These are phyloP conservation scores for Nevesoporus exiguus DNA, from an alignment of 768 basidiomycete species.

Conservation along the genomic window DNA sequence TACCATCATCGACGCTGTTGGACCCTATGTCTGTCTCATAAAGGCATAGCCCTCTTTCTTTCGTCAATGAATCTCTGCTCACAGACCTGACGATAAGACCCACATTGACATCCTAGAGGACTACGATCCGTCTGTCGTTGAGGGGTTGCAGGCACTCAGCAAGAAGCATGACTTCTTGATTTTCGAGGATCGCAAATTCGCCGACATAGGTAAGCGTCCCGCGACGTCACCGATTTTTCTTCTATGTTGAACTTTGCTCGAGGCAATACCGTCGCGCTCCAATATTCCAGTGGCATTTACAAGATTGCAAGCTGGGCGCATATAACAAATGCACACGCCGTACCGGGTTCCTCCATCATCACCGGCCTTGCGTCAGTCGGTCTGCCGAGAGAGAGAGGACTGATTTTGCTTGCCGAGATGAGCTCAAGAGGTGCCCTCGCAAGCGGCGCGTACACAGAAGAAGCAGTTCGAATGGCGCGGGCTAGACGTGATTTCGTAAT, in stretches of 20 bases:
- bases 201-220: slow-evolving; percentile 79
- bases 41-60: slow-evolving; percentile 56
- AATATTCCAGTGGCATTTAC: slow-evolving; percentile 91
- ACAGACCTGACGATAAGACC: slow-evolving; percentile 56
- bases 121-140: slow-evolving; percentile 71
- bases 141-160: slow-evolving; percentile 66
- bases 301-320: slow-evolving; percentile 95
- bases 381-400: slow-evolving; percentile 73
- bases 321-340: slow-evolving; percentile 93
- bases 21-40: slow-evolving; percentile 87
- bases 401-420: slow-evolving; percentile 95
- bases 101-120: slow-evolving; percentile 96
- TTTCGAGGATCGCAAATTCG: slow-evolving; percentile 98
- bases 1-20: slow-evolving; percentile 83
- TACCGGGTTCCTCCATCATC: slow-evolving; percentile 94
- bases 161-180: slow-evolving; percentile 88
- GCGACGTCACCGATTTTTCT: background rate
- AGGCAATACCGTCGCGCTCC: slow-evolving; percentile 96
- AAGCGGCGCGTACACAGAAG: slow-evolving; percentile 75
- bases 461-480: slow-evolving; percentile 86
- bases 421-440: slow-evolving; percentile 86
- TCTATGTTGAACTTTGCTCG: slow-evolving; percentile 2
- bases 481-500: slow-evolving; percentile 83
- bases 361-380: slow-evolving; percentile 88
- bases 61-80: slow-evolving; percentile 16